These are phyloP conservation scores for Zygosaccharomyces gambellarensis DNA, from an alignment of 805 yeast genomes.

Conservation along the genomic window DNA sequence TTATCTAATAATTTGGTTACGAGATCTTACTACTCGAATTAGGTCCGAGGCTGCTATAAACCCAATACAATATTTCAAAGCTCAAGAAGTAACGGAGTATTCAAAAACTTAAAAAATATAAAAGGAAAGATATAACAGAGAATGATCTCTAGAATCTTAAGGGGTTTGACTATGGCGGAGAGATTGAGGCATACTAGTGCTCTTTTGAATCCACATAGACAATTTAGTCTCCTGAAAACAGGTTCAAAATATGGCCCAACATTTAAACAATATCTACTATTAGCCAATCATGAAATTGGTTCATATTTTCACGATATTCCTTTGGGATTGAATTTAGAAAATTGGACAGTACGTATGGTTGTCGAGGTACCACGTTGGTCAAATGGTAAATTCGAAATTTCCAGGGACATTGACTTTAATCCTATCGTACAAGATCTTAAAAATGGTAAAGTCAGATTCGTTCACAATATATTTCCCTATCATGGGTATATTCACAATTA, in stretches of 20 bases:
- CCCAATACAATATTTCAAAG: neutral
- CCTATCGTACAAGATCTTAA: conserved; percentile 79
- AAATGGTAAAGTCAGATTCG: conserved; percentile 70
- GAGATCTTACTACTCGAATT: no score
- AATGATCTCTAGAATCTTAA: neutral
- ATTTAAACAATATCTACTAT: conserved; percentile 43
- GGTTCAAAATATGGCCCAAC: conserved; percentile 39
- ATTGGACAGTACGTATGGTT: conserved; percentile 53
- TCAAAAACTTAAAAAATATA: neutral
- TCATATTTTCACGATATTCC: conserved; percentile 76
- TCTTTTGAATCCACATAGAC: conserved; percentile 12
- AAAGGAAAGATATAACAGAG: neutral
- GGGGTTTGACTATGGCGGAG: neutral
- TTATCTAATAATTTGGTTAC: no score
- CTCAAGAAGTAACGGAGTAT: neutral
- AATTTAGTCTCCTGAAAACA: conserved; percentile 15
- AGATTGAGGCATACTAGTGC: conserved; percentile 13
- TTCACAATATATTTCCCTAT: conserved; percentile 74
- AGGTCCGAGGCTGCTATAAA: neutral
- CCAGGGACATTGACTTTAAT: conserved; percentile 51
- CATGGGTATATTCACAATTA: conserved; percentile 84
- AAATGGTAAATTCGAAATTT: conserved; percentile 78
- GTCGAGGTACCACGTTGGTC: conserved; percentile 80
- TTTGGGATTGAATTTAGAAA: conserved; percentile 40
- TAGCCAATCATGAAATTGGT: conserved; percentile 43